Conservation (phyloP, 805 yeast species). For the Starmerella potacharoeniae region DNA sequence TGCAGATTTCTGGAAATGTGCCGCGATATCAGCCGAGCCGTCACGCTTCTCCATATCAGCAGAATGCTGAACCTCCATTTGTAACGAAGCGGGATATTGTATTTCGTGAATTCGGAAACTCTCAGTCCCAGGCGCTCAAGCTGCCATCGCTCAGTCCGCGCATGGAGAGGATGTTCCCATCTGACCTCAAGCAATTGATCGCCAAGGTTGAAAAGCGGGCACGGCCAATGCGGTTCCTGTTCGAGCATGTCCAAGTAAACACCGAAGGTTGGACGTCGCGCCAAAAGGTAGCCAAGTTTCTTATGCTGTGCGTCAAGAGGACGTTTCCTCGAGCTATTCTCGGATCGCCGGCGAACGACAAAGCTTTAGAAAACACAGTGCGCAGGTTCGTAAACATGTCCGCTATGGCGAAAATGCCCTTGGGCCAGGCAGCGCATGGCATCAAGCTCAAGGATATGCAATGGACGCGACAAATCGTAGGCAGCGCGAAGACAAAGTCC, state of each 20-base stretch:
- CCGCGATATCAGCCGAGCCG: not conserved
- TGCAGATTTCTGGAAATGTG: not conserved
- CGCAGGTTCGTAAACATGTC: slow-evolving; percentile 5
- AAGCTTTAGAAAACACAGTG: not conserved
- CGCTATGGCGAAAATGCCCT: not conserved
- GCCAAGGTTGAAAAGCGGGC: not conserved
- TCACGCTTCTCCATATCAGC: not conserved
- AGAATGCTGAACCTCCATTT: not conserved
- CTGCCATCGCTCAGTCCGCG: not conserved
- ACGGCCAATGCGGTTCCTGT: not conserved
- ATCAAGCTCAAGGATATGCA: slow-evolving; percentile 36
- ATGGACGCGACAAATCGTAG: slow-evolving; percentile 34
- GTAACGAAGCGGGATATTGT: not conserved
- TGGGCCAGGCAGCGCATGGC: slow-evolving; percentile 25
- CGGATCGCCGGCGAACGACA: slow-evolving; percentile 2
- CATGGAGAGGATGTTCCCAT: not conserved
- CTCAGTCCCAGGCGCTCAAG: not conserved
- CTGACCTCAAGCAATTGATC: not conserved
- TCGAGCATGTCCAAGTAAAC: not conserved
- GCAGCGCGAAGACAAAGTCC: too few species aligned
- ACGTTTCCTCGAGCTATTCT: slow-evolving; percentile 1
- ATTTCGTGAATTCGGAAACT: not conserved
- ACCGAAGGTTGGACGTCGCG: slow-evolving; percentile 3
- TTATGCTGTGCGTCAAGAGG: not conserved
- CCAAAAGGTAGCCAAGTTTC: not conserved